A percentile compares a stretch with the other conserved stretches of the same genome.
These are phyloP conservation scores for Wilcoxina mikolae DNA, from an alignment of 495 filamentous ascomycete genomes.

Conservation along the genomic window DNA sequence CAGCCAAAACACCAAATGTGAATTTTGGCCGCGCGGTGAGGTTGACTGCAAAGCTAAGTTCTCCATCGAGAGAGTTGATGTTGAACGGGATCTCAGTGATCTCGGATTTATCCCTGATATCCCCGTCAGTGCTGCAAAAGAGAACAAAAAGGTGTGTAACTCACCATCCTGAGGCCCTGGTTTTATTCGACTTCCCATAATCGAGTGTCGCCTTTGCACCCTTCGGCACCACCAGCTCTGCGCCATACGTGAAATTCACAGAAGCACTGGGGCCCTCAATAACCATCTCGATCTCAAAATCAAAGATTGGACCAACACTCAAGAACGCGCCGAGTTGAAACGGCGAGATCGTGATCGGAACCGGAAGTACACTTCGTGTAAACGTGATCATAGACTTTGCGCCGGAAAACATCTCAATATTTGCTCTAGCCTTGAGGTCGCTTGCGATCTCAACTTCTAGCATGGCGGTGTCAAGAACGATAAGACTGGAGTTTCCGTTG, in stretches of 20 bases:
- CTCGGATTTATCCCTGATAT: constrained; percentile 10
- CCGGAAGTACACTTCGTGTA: neutral
- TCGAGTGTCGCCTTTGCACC: neutral
- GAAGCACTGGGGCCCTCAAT: neutral
- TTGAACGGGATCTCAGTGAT: constrained; percentile 10
- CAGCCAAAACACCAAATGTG: neutral
- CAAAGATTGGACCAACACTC: neutral
- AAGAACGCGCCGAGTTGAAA: neutral
- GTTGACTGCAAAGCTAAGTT: constrained; percentile 10
- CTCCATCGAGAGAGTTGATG: constrained; percentile 8
- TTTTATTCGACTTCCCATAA: neutral
- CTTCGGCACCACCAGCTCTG: neutral
- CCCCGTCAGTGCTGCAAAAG: neutral
- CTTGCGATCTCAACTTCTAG: neutral
- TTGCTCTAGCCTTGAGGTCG: neutral
- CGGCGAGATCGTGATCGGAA: neutral
- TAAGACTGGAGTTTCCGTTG: neutral
- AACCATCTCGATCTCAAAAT: neutral
- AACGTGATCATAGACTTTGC: neutral
- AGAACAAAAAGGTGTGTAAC: neutral
- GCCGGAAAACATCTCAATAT: neutral
- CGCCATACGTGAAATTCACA: neutral
- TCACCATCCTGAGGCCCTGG: neutral
- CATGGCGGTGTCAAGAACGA: neutral
- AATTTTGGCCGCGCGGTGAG: constrained; percentile 13